Evolutionary conservation across 495 filamentous ascomycete species (phyloP).

Genomic region (Lasiosphaeris hirsuta): DNA sequence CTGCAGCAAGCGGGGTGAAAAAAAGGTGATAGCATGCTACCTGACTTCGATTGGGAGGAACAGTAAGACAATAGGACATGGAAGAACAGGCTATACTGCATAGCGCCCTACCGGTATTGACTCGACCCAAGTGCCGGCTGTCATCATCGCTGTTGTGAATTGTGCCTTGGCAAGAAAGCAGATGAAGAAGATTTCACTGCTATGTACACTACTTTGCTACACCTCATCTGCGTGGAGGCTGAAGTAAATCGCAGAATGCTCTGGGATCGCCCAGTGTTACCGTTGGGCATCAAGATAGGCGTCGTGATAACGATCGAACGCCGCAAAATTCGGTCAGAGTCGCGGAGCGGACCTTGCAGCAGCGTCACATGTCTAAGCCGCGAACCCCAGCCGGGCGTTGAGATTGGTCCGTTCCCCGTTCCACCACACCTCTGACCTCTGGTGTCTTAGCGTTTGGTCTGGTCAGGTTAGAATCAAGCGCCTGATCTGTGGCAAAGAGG

Average conservation of each 20-base stretch:
- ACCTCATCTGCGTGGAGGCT: too few relatives aligned
- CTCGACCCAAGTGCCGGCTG: slow-evolving; percentile 5
- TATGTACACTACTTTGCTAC: too few relatives aligned
- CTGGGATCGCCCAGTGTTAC: too few relatives aligned
- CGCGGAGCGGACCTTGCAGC: too few relatives aligned
- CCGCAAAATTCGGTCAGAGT: too few relatives aligned
- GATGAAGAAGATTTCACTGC: too few relatives aligned
- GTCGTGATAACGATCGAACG: too few relatives aligned
- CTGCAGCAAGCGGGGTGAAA: slow-evolving; percentile 2
- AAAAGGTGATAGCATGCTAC: too few relatives aligned
- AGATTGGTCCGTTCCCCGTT: too few relatives aligned
- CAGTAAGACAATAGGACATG: neutral
- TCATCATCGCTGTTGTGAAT: slow-evolving; percentile 2
- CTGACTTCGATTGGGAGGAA: neutral
- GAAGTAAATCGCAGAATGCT: too few relatives aligned
- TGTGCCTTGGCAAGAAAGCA: slow-evolving; percentile 6
- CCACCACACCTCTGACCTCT: too few relatives aligned
- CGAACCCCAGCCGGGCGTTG: too few relatives aligned
- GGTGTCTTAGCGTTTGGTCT: neutral
- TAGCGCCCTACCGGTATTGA: slow-evolving; percentile 11
- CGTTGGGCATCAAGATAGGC: slow-evolving; percentile 8
- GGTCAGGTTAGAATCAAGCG: neutral
- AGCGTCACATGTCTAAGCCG: neutral
- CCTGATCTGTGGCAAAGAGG: neutral
- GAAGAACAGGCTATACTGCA: neutral